A percentile compares a stretch with the other conserved stretches of the same genome.
These are phyloP conservation scores for Carex scoparia DNA, from an alignment of 176 grass and related monocot species.

Conservation along the genomic window DNA sequence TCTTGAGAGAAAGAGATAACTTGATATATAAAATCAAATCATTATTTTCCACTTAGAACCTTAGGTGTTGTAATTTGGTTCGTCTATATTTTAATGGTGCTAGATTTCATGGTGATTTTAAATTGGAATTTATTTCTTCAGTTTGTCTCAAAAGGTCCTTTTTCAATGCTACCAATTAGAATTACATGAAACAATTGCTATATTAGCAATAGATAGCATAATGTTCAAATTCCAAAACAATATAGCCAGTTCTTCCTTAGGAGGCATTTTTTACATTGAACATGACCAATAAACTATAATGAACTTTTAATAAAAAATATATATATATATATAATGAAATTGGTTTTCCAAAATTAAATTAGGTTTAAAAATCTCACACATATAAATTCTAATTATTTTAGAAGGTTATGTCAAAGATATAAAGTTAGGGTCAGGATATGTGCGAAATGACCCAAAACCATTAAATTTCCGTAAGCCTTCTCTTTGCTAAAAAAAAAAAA, in stretches of 20 bases:
- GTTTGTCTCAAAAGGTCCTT: background rate
- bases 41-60: background rate
- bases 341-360: background rate
- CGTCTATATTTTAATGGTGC: background rate
- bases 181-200: background rate
- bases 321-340: background rate
- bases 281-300: background rate
- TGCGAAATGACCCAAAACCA: background rate
- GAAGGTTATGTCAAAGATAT: background rate
- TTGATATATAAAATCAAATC: background rate
- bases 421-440: background rate
- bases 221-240: background rate
- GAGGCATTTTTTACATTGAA: background rate
- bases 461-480: background rate
- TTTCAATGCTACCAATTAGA: background rate
- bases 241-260: background rate
- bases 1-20: no score
- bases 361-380: background rate
- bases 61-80: background rate
- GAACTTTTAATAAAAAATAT: no score
- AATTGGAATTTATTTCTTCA: background rate
- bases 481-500: background rate
- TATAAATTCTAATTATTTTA: background rate
- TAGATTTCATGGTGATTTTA: background rate
- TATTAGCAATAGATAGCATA: background rate